Conservation (phyloP, 1,284 basidiomycete species). For the Rhizoctonia solani region DNA sequence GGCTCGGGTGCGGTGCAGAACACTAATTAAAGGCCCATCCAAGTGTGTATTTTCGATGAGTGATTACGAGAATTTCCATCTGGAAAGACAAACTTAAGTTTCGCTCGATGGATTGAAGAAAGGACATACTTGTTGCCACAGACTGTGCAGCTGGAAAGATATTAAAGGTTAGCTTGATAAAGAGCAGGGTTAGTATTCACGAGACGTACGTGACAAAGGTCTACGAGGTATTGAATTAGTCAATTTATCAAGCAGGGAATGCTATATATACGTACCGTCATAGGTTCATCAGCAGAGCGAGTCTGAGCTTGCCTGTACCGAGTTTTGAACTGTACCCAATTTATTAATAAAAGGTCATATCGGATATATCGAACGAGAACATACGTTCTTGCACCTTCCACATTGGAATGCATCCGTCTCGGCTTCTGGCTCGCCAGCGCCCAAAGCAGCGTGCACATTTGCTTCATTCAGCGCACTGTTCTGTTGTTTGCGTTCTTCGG, state of each 20-base stretch:
- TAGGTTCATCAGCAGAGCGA: constrained; percentile 92
- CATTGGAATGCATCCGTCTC: constrained; percentile 99
- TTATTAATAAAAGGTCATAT: constrained; percentile 7
- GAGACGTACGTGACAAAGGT: constrained; percentile 69
- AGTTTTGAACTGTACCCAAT: constrained; percentile 75
- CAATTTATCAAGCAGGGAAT: not conserved
- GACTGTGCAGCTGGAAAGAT: constrained; percentile 54
- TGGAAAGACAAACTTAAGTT: constrained; percentile 41
- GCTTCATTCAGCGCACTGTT: constrained; percentile 83
- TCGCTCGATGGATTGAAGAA: not conserved
- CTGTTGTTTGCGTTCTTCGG: constrained; percentile 83
- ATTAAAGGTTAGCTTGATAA: constrained; percentile 8
- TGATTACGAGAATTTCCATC: constrained; percentile 75
- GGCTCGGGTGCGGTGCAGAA: too few species aligned
- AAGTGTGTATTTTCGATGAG: too few species aligned
- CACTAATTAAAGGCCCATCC: too few species aligned
- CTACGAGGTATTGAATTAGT: constrained; percentile 43
- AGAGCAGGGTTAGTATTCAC: not conserved
- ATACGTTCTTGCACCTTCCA: constrained; percentile 82
- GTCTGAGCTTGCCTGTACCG: constrained; percentile 95
- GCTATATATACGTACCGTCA: constrained; percentile 72
- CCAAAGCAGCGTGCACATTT: constrained; percentile 91
- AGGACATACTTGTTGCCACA: constrained; percentile 59
- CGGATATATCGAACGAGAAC: constrained; percentile 35
- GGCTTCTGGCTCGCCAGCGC: constrained; percentile 86